Base-by-base conservation (phyloP, 495 filamentous ascomycete species). In the Aspergillus sclerotiicarbonarius region DNA sequence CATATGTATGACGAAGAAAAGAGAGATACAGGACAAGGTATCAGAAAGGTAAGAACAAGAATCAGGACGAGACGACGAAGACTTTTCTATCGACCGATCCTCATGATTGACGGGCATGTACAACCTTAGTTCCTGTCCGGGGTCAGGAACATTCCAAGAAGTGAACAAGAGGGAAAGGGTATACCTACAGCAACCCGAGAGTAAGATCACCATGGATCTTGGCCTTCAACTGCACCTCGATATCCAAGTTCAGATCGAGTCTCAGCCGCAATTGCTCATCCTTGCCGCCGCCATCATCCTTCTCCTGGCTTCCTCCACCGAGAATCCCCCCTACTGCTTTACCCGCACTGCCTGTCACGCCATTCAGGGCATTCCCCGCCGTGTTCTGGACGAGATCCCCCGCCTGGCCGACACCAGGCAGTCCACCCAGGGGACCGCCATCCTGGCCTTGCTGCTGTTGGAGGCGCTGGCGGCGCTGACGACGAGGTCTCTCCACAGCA, bases 201-300 rank as follows among this genome's bases (percentile, higher is more conserved):
- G 90, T 93, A 65, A 96, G 75, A 78, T 96, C 92, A 71, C 92
- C 90, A 64, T 92, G 88, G 66, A 96, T 93, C 76, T 90, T 90
- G 13, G 92, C 92, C 82, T 95, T 94, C 3, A 96, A 76, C 67
- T 91, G 86, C 30, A 96, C 86, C 77, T 95, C 88, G 59, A 96
- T 83, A 66, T 96, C 91, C 48, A 96, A 73, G 72, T 96, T 95
- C 51, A 96, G 70, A 67, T 96, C 91, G 51, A 96, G 72, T 51
- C 92, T 71, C 74, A 96, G 60, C 63, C 84, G 80, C 60, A 96
- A 72, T 67, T 92, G 87, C 69, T 93, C 87, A 61, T 85, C 84
- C 46, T 77, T 80, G 12, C 71, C 74, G 46, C 71, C 72, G 0
- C 74, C 78, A 5, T 72, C 71, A 47, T 80, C 71, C 32, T 74